Base-by-base conservation (phyloP, 306 rosid species). In the Cicer pinnatifidum region DNA sequence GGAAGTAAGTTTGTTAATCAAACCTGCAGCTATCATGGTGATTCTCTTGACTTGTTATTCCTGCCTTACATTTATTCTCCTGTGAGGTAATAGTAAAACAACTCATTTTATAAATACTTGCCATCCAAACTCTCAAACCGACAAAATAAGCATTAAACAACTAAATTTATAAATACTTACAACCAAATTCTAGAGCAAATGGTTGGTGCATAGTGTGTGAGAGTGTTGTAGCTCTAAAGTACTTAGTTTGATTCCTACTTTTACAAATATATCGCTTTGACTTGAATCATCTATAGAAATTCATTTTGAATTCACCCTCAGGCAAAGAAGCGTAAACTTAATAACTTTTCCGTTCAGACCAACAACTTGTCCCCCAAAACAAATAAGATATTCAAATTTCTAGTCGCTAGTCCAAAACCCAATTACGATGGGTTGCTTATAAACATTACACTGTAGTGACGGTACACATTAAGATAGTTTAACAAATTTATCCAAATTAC, bases 401-500 rank as follows among this genome's bases (percentile, higher is more conserved):
- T 35, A 15, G 68, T 74, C 37, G 20, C 80, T 35, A 15, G 68
- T 74, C 37, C 69, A 69, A 17, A 80, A 68, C 39, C 41, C 73
- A 43, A 39, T 16, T 43, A 53, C 4, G 37, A 52, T 28, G 19
- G 51, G 64, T 69, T 69, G 48, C 58, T 73, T 59, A 72, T 45
- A 65, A 72, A 56, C 72, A 80, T 66, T 67, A 68, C 11, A 67
- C 37, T 28, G 46, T 9, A 75, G 33, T 35, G 64, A 64, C 45
- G 69, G 71, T 76, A 54, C 57, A 76, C 69, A 76, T 46, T 46
- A 59, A 41, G 62, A 65, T 11, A 54, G 47, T 71, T 72, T 40
- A 70, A 72, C 73, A 72, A 60, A 69, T 38, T 37, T 17, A 54
- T 52, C 66, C 53, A 45, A 79, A 69, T 56, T 63, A 67, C 64